Evolutionary conservation across 2,329 filamentous ascomycete genomes (phyloP).

Genomic region (Cladophialophora carrionii): DNA sequence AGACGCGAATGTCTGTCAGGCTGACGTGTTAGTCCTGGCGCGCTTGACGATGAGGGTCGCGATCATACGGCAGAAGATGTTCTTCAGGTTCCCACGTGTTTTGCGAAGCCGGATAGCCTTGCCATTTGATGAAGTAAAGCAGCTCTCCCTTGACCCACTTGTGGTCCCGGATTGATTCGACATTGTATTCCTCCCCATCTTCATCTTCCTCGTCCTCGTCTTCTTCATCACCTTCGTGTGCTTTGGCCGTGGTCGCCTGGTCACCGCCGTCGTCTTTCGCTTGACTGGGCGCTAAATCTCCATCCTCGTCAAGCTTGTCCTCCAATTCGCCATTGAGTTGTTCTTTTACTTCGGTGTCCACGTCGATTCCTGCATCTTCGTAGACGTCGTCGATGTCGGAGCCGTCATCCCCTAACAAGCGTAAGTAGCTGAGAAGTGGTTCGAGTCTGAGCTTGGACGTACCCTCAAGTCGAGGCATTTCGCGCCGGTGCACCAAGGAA

Average conservation of each 20-base stretch:
- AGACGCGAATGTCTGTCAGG: conserved; percentile 43
- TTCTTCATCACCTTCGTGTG: conserved; percentile 44
- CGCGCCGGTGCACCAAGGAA: not conserved
- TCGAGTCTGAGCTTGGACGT: conserved; percentile 5
- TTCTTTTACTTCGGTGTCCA: conserved; percentile 24
- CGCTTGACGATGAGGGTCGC: not conserved
- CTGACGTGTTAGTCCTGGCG: conserved; percentile 5
- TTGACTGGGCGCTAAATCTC: conserved; percentile 43
- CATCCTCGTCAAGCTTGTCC: conserved; percentile 40
- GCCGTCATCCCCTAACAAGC: conserved; percentile 1
- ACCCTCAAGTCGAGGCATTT: conserved; percentile 11
- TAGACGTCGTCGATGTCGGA: conserved; percentile 13
- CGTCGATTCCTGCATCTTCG: conserved; percentile 10
- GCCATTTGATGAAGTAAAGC: conserved; percentile 53
- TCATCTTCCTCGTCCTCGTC: not conserved
- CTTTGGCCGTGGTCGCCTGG: conserved; percentile 44
- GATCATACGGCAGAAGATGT: conserved; percentile 46
- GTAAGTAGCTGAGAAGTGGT: conserved; percentile 9
- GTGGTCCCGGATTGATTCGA: conserved; percentile 22
- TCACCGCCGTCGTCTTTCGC: conserved; percentile 46
- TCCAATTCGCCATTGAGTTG: conserved; percentile 34
- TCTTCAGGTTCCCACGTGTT: conserved; percentile 53
- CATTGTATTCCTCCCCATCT: conserved; percentile 24
- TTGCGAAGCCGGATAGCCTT: conserved; percentile 51
- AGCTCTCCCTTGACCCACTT: conserved; percentile 33